Percentiles rank a stretch among this genome's conserved stretches.
Conservation (phyloP, 208 protist species). For the Eutreptiella sp. region DNA sequence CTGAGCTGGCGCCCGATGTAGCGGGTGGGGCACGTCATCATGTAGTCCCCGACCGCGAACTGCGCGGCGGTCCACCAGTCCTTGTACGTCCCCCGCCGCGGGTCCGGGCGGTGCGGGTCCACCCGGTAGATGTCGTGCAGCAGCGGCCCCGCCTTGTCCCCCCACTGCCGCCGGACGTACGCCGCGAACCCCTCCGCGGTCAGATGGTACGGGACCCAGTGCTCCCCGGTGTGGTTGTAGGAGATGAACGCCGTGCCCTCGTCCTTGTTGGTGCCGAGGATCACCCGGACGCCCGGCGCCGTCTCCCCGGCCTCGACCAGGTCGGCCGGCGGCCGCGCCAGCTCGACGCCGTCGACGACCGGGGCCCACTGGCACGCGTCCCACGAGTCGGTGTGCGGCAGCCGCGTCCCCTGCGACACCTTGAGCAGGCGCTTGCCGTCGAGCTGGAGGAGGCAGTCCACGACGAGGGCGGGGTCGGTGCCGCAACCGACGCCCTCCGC, state of each 20-base stretch:
- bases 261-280: slow-evolving; percentile 28
- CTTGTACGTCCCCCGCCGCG: too few species aligned
- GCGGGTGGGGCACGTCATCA: slow-evolving; percentile 23
- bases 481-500: slow-evolving; percentile 3
- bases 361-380: slow-evolving; percentile 18
- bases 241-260: slow-evolving; percentile 25
- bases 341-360: slow-evolving; percentile 23
- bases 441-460: neutral
- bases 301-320: neutral
- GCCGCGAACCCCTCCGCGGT: too few species aligned
- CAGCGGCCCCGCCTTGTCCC: too few species aligned
- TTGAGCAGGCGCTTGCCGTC: too few species aligned
- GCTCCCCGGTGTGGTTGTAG: too few species aligned
- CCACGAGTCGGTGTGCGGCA: slow-evolving; percentile 2
- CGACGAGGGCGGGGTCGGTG: neutral
- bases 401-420: too few species aligned
- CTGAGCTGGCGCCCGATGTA: neutral
- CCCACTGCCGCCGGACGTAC: too few species aligned
- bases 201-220: too few species aligned
- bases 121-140: too few species aligned
- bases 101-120: too few species aligned
- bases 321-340: slow-evolving; percentile 3
- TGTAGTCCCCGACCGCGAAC: slow-evolving; percentile 20
- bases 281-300: slow-evolving; percentile 12
- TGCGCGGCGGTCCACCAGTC: too few species aligned